These are phyloP conservation scores for Candida takata DNA, from an alignment of 805 yeast species.

Conservation along the genomic window DNA sequence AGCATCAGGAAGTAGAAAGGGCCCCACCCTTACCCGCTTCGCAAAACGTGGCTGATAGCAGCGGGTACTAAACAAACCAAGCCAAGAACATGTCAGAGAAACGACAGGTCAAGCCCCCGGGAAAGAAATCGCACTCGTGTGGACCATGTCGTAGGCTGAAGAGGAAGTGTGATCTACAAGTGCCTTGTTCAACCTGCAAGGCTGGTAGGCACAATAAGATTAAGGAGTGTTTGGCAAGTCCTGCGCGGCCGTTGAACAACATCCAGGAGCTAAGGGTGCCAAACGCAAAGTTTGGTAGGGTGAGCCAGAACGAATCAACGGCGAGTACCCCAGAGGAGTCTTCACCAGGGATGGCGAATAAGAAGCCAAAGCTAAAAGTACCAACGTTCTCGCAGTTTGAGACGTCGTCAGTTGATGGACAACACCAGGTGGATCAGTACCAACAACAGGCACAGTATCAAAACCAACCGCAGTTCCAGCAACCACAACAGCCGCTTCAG, in stretches of 20 bases:
- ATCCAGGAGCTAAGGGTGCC: slow-evolving; percentile 19
- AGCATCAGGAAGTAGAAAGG: no score
- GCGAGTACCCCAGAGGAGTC: slow-evolving; percentile 5
- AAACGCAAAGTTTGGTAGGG: slow-evolving; percentile 18
- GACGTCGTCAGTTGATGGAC: not conserved
- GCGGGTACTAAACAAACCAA: no score
- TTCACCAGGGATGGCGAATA: slow-evolving; percentile 1
- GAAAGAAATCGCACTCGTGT: slow-evolving; percentile 24
- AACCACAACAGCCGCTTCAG: slow-evolving; percentile 3
- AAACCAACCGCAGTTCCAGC: slow-evolving; percentile 1
- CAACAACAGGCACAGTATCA: slow-evolving; percentile 4
- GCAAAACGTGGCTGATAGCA: no score
- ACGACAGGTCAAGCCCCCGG: not conserved
- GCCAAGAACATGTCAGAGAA: no score
- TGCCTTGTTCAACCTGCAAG: slow-evolving; percentile 24
- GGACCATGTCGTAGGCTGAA: slow-evolving; percentile 25
- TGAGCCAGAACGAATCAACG: slow-evolving; percentile 9
- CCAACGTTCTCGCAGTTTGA: slow-evolving; percentile 11
- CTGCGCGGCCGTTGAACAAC: slow-evolving; percentile 20
- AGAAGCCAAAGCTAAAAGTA: slow-evolving; percentile 3
- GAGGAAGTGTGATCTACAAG: slow-evolving; percentile 22
- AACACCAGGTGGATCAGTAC: not conserved
- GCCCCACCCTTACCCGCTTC: no score
- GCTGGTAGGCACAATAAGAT: slow-evolving; percentile 20
- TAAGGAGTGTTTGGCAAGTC: slow-evolving; percentile 21